A percentile compares a stretch with the other conserved stretches of the same genome.
Conservation (phyloP, 805 yeast species). For the Candida germanica region DNA sequence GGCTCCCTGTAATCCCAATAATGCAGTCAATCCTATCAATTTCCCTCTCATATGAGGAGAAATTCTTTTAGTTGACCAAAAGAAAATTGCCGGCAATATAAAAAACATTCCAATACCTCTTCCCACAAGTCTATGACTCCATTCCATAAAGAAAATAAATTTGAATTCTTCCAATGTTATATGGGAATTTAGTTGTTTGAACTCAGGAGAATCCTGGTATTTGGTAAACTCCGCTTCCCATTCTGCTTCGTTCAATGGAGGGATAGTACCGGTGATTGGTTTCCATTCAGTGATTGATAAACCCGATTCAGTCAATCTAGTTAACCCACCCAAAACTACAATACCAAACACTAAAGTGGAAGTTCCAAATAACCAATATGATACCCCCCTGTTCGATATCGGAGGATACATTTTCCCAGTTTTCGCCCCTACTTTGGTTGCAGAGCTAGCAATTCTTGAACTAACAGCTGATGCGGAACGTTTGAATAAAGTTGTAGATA, state of each 20-base stretch:
- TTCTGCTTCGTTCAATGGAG: constrained; percentile 75
- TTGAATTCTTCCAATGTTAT: constrained; percentile 89
- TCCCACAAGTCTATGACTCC: constrained; percentile 94
- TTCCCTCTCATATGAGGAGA: constrained; percentile 65
- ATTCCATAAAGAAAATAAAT: constrained; percentile 94
- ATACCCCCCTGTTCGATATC: constrained; percentile 44
- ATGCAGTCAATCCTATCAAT: constrained; percentile 66
- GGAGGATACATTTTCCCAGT: constrained; percentile 7
- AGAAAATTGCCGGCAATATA: constrained; percentile 81
- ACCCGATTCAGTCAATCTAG: constrained; percentile 94
- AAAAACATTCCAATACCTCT: constrained; percentile 83
- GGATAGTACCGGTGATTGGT: constrained; percentile 93
- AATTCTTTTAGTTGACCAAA: constrained; percentile 63
- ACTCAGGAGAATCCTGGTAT: constrained; percentile 87
- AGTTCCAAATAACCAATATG: constrained; percentile 85
- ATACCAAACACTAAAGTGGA: constrained; percentile 91
- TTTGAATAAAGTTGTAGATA: too few relatives aligned
- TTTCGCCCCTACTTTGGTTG: neutral
- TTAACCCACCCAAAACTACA: constrained; percentile 93
- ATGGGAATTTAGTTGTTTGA: constrained; percentile 81
- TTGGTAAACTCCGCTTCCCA: constrained; percentile 85
- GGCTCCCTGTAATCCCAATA: constrained; percentile 90
- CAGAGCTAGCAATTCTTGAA: too few relatives aligned
- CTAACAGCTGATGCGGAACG: too few relatives aligned
- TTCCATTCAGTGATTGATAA: constrained; percentile 97